A percentile compares a stretch with the other conserved stretches of the same genome.
phyloP scores from a whole-genome alignment of 257 asterid species.

The Rauvolfia tetraphylla region DNA sequence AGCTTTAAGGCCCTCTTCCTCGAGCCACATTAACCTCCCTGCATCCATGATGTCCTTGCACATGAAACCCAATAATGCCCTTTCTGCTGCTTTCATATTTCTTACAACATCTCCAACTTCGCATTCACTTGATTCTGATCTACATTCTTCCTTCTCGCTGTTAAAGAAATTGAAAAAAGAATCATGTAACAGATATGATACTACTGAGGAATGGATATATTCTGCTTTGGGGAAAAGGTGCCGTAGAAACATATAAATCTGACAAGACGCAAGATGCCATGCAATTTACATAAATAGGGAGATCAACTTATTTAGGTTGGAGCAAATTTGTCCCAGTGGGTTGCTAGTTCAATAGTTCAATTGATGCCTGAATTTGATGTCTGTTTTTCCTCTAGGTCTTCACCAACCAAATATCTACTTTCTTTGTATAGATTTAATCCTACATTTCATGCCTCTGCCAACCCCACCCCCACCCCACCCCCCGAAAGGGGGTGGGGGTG shows the following conservation, averaged over 20 bases:
- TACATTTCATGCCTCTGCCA: background rate
- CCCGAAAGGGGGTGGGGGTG: too few relatives aligned
- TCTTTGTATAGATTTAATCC: background rate
- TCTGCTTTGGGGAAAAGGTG: background rate
- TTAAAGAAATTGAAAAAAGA: conserved; percentile 18
- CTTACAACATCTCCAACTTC: conserved; percentile 60
- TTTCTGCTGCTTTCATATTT: conserved; percentile 55
- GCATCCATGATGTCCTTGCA: conserved; percentile 85
- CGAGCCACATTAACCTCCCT: conserved; percentile 75
- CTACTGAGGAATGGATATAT: background rate
- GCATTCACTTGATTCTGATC: conserved; percentile 22
- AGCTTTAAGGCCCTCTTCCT: conserved; percentile 48
- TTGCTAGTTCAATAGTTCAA: background rate
- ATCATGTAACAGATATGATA: background rate
- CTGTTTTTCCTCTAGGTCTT: too few relatives aligned
- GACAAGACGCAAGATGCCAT: background rate
- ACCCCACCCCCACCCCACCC: background rate
- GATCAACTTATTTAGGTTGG: background rate
- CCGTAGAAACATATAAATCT: background rate
- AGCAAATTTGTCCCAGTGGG: background rate
- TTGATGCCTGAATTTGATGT: background rate
- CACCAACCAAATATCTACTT: background rate
- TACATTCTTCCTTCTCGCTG: conserved; percentile 34
- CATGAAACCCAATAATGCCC: conserved; percentile 79
- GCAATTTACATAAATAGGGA: background rate